Percentiles rank a stretch among this genome's conserved stretches.
Conservation (phyloP, 805 yeast genomes). For the Monosporozyma solicola region DNA sequence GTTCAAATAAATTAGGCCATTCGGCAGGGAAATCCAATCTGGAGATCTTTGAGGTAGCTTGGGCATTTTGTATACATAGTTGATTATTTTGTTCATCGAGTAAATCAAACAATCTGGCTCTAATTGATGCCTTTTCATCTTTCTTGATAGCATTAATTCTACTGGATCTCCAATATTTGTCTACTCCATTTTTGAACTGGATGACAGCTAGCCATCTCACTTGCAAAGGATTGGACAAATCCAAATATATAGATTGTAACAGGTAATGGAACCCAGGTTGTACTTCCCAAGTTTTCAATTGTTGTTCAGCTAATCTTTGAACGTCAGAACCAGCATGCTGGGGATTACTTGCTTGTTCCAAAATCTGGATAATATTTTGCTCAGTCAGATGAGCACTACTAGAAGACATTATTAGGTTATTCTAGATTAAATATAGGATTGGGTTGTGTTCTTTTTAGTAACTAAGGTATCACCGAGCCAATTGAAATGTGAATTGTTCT, state of each 20-base stretch:
- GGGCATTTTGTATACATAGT: slow-evolving; percentile 74
- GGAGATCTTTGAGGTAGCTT: slow-evolving; percentile 68
- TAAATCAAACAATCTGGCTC: slow-evolving; percentile 46
- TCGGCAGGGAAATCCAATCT: slow-evolving; percentile 78
- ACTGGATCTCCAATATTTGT: slow-evolving; percentile 72
- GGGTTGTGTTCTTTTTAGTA: background rate
- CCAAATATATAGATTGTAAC: slow-evolving; percentile 55
- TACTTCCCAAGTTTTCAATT: slow-evolving; percentile 60
- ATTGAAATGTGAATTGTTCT: background rate
- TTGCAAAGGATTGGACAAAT: slow-evolving; percentile 49
- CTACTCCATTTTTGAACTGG: slow-evolving; percentile 81
- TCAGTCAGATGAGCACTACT: slow-evolving; percentile 16
- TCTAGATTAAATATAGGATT: background rate
- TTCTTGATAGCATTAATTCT: slow-evolving; percentile 44
- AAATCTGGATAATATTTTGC: slow-evolving; percentile 28
- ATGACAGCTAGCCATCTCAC: slow-evolving; percentile 82
- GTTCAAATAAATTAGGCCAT: slow-evolving; percentile 78
- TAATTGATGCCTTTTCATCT: slow-evolving; percentile 64
- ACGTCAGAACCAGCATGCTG: slow-evolving; percentile 37
- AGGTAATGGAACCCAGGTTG: slow-evolving; percentile 49
- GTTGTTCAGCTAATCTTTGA: slow-evolving; percentile 61
- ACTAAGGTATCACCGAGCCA: background rate
- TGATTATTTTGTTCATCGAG: slow-evolving; percentile 66
- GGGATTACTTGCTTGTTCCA: slow-evolving; percentile 43
- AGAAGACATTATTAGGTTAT: background rate